A percentile compares a stretch with the other conserved stretches of the same genome.
These are phyloP conservation scores for Ceratocystis variospora DNA, from an alignment of 2,329 filamentous ascomycete species.

Conservation along the genomic window DNA sequence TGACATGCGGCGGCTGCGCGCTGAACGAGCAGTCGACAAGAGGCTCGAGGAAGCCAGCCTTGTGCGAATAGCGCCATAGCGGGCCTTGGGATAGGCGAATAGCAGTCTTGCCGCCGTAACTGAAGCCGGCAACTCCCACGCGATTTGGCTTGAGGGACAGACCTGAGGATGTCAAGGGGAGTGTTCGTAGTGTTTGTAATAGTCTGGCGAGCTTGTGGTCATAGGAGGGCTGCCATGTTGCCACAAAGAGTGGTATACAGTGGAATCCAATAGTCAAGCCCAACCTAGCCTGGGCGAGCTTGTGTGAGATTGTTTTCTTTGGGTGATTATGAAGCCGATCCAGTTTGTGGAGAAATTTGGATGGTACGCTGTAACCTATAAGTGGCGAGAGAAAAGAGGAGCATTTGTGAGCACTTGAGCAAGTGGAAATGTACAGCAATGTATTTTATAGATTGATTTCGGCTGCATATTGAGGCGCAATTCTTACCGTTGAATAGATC, in stretches of 20 bases:
- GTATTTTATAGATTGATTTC: background rate
- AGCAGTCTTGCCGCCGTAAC: constrained; percentile 46
- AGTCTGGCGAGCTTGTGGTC: constrained; percentile 23
- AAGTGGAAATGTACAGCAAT: background rate
- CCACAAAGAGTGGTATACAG: constrained; percentile 24
- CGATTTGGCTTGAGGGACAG: constrained; percentile 20
- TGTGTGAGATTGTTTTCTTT: background rate
- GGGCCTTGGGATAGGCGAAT: constrained; percentile 28
- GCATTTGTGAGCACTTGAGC: background rate
- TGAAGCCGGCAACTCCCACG: constrained; percentile 44
- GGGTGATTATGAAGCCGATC: constrained; percentile 17
- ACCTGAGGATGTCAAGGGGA: constrained; percentile 11
- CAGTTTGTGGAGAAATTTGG: constrained; percentile 23
- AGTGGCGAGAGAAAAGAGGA: background rate
- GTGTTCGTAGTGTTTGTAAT: constrained; percentile 11
- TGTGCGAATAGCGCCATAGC: constrained; percentile 23
- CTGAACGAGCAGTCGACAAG: constrained; percentile 38
- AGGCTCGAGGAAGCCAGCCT: constrained; percentile 22
- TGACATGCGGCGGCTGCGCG: constrained; percentile 38
- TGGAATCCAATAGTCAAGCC: constrained; percentile 7
- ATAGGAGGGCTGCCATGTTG: constrained; percentile 23
- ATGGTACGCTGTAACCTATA: constrained; percentile 23
- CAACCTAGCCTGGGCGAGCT: background rate
- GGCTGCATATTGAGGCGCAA: background rate
- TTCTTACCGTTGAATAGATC: constrained; percentile 35